A percentile compares a stretch with the other conserved stretches of the same genome.
Conservation (phyloP, 768 basidiomycete genomes). For the Xerocomellus intermedius region DNA sequence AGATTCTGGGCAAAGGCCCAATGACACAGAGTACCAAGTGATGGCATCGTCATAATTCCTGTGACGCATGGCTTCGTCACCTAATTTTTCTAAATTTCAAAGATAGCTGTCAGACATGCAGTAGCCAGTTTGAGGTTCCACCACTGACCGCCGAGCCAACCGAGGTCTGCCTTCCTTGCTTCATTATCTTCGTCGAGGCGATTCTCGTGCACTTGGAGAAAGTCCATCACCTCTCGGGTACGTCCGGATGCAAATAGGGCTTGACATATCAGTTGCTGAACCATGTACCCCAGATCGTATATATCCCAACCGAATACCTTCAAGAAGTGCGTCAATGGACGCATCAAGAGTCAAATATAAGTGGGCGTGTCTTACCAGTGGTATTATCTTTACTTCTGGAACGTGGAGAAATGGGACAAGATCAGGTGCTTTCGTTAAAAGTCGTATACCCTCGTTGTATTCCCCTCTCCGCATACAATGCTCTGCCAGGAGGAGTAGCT, state of each 20-base stretch:
- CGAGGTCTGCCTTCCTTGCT: neutral
- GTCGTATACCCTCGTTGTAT: neutral
- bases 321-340: neutral
- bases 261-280: slow-evolving; percentile 8
- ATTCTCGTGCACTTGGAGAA: neutral
- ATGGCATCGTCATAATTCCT: slow-evolving; percentile 1
- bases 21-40: slow-evolving; percentile 14
- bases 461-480: neutral
- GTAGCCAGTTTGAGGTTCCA: neutral
- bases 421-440: neutral
- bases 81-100: slow-evolving; percentile 7
- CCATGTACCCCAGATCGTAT: neutral
- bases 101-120: neutral
- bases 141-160: slow-evolving; percentile 12
- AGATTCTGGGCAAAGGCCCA: neutral
- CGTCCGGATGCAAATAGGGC: slow-evolving; percentile 1
- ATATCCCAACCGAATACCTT: slow-evolving; percentile 17
- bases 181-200: slow-evolving; percentile 9
- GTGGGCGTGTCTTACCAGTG: slow-evolving; percentile 1
- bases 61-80: slow-evolving; percentile 3
- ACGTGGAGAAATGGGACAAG: neutral
- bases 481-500: neutral
- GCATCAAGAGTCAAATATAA: neutral
- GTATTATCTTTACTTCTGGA: neutral
- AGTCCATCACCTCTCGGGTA: neutral